These are phyloP conservation scores for Trebouxia sp. DNA, from an alignment of 139 green algal genomes.

Conservation along the genomic window DNA sequence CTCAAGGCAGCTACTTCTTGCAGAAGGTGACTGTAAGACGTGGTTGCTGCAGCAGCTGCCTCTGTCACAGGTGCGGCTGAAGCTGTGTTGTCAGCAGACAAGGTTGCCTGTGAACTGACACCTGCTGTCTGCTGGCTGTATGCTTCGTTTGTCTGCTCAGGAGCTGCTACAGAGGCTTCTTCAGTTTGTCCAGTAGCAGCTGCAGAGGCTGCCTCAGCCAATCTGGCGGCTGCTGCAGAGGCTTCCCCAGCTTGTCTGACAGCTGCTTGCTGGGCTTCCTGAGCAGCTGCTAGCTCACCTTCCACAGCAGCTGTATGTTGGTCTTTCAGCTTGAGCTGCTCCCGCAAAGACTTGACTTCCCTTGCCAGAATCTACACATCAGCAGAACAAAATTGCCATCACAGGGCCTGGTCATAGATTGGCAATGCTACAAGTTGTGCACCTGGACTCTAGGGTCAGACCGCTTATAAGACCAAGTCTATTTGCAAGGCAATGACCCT, in stretches of 20 bases:
- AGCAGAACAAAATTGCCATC: no score
- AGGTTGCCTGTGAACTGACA: no score
- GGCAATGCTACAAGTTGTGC: background rate
- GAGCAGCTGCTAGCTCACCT: background rate
- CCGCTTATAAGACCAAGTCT: background rate
- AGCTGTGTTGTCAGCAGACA: background rate
- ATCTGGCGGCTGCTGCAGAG: no score
- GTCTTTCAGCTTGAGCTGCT: slow-evolving; percentile 13
- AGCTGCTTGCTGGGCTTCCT: background rate
- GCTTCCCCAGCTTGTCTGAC: background rate
- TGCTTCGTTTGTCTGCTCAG: no score
- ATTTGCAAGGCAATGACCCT: background rate
- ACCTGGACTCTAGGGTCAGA: background rate
- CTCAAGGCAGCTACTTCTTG: slow-evolving; percentile 19
- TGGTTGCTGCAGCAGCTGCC: background rate
- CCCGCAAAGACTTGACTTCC: slow-evolving; percentile 22
- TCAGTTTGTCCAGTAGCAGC: no score
- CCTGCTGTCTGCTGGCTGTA: no score
- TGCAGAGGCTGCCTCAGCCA: no score
- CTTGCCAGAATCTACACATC: slow-evolving; percentile 24
- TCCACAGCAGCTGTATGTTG: background rate
- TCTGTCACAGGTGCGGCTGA: background rate
- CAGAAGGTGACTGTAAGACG: background rate
- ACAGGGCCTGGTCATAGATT: background rate
- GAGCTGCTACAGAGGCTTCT: no score